A percentile compares a stretch with the other conserved stretches of the same genome.
phyloP scores from a whole-genome alignment of 225 moss, liverwort and hornwort genomes.

The Ulota crispa region DNA sequence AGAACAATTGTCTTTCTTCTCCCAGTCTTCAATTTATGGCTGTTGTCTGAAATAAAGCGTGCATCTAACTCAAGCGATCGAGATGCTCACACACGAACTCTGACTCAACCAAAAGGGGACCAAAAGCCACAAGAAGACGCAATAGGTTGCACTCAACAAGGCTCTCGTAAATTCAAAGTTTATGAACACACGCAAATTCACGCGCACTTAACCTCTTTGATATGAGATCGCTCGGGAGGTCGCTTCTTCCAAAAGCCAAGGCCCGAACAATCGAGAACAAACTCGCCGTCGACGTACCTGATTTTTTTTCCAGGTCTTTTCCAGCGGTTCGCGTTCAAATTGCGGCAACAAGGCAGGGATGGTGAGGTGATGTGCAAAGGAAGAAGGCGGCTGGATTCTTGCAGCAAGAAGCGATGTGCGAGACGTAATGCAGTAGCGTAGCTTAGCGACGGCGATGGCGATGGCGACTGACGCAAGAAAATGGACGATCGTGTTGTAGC shows the following conservation, averaged over 20 bases:
- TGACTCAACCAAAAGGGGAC: conserved; percentile 1
- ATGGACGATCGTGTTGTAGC: not conserved
- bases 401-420: conserved; percentile 1
- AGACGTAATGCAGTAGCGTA: conserved; percentile 16
- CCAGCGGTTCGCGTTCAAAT: not conserved
- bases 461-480: conserved; percentile 19
- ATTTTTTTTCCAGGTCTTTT: not conserved
- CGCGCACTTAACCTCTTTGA: not conserved
- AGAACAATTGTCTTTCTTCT: not conserved
- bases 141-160: not conserved
- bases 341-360: not conserved
- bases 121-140: not conserved
- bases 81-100: not conserved
- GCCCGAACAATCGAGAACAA: not conserved
- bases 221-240: not conserved
- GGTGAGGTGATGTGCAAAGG: conserved; percentile 8
- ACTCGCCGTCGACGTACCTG: not conserved
- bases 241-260: not conserved
- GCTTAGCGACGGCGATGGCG: conserved; percentile 19
- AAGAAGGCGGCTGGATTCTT: conserved; percentile 21
- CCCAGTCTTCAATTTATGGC: not conserved
- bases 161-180: not conserved
- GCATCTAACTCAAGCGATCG: not conserved
- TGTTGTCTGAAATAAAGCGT: not conserved
- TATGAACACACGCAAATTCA: not conserved